These are phyloP conservation scores for Suhomyces yuchorum DNA, from an alignment of 1,139 yeast species.

Conservation along the genomic window DNA sequence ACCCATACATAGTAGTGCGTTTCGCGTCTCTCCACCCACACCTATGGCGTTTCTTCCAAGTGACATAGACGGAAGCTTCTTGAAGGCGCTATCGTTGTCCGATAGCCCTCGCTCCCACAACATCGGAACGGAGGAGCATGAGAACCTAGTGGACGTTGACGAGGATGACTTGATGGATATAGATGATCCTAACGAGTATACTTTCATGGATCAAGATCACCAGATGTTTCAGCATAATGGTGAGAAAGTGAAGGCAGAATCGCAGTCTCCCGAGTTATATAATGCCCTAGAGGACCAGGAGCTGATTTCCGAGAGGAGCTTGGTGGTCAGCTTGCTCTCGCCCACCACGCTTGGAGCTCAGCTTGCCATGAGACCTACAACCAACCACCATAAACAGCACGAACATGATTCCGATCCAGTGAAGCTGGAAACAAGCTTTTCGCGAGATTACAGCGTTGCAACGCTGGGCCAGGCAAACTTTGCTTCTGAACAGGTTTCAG, in stretches of 20 bases:
- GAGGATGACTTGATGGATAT: slow-evolving; percentile 21
- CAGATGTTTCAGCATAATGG: not conserved
- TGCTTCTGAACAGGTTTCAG: not conserved
- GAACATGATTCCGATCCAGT: not conserved
- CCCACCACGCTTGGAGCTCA: slow-evolving; percentile 46
- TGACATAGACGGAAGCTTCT: slow-evolving; percentile 30
- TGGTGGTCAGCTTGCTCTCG: slow-evolving; percentile 23
- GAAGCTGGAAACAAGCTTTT: not conserved
- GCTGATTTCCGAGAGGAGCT: slow-evolving; percentile 2
- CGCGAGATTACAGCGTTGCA: not conserved
- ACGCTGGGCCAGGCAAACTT: not conserved
- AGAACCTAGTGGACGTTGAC: not conserved
- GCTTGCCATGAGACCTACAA: slow-evolving; percentile 29
- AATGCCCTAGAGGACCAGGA: not conserved
- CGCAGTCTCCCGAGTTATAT: not conserved
- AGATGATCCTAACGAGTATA: slow-evolving; percentile 14
- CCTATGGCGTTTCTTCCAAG: slow-evolving; percentile 1
- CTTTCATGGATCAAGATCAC: not conserved
- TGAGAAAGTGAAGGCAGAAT: not conserved
- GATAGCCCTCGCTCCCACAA: slow-evolving; percentile 16
- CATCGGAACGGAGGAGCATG: not conserved
- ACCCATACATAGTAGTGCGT: not conserved
- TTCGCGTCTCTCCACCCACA: not conserved
- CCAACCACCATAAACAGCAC: not conserved
- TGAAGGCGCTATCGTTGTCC: slow-evolving; percentile 31